Conservation (phyloP, 2,329 filamentous ascomycete genomes). For the Diaporthe caulivora region DNA sequence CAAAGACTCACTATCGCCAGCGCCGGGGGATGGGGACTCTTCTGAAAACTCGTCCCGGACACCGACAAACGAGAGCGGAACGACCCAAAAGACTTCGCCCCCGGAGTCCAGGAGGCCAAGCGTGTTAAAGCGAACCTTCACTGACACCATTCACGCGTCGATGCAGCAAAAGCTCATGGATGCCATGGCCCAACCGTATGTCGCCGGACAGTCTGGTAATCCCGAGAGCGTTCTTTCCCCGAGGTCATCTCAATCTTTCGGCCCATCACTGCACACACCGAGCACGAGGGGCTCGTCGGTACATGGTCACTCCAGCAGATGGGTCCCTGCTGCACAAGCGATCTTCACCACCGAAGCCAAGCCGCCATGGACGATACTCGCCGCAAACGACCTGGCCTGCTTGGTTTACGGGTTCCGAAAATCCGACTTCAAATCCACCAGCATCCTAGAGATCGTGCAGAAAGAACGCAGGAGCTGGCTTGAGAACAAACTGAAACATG, state of each 20-base stretch:
- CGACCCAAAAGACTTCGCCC: constrained; percentile 64
- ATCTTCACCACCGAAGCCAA: constrained; percentile 97
- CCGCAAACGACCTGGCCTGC: constrained; percentile 96
- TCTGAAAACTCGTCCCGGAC: constrained; percentile 66
- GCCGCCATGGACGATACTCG: constrained; percentile 94
- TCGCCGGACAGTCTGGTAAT: constrained; percentile 60
- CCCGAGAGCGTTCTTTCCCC: constrained; percentile 58
- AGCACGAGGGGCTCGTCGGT: constrained; percentile 68
- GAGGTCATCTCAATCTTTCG: constrained; percentile 54
- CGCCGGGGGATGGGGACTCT: constrained; percentile 44
- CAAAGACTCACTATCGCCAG: constrained; percentile 20
- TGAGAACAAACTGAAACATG: constrained; percentile 82
- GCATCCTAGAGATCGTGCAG: constrained; percentile 94
- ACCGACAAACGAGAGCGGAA: constrained; percentile 67
- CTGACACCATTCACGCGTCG: constrained; percentile 80
- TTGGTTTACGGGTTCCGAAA: constrained; percentile 99
- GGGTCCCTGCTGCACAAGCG: constrained; percentile 91
- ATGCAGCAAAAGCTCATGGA: constrained; percentile 89
- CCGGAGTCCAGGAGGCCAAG: constrained; percentile 72
- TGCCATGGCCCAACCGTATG: constrained; percentile 84
- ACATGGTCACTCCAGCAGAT: constrained; percentile 92
- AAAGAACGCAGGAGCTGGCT: constrained; percentile 91
- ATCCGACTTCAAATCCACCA: constrained; percentile 92
- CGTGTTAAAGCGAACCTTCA: constrained; percentile 85
- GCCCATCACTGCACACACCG: constrained; percentile 57